Evolutionary conservation across 2,329 filamentous ascomycete genomes (phyloP).

Genomic region (Neofusicoccum laricinum): DNA sequence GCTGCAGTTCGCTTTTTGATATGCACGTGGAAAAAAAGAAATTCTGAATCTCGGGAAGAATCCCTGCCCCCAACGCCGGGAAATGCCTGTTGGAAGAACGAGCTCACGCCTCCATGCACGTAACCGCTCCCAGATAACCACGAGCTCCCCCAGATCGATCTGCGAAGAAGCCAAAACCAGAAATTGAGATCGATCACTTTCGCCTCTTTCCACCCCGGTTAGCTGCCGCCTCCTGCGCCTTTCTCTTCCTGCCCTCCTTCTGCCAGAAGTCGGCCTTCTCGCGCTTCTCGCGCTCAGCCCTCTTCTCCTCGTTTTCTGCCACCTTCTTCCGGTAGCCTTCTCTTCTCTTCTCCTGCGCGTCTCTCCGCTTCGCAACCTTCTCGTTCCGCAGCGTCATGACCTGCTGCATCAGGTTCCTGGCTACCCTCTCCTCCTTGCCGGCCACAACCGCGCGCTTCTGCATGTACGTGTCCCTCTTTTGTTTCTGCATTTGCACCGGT

Average conservation of each 20-base stretch:
- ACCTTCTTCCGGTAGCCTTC: conserved; percentile 80
- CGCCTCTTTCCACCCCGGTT: conserved; percentile 12
- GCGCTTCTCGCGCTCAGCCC: conserved; percentile 78
- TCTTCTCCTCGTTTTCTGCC: conserved; percentile 78
- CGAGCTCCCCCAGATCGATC: conserved; percentile 10
- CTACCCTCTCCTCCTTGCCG: conserved; percentile 79
- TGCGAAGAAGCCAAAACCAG: not conserved
- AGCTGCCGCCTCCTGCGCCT: conserved; percentile 47
- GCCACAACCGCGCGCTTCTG: conserved; percentile 90
- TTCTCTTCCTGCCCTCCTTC: conserved; percentile 80
- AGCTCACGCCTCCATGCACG: conserved; percentile 13
- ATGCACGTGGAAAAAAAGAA: conserved; percentile 7
- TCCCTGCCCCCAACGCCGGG: conserved; percentile 15
- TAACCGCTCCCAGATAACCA: conserved; percentile 13
- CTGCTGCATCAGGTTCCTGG: conserved; percentile 87
- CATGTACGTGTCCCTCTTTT: conserved; percentile 80
- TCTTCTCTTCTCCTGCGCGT: conserved; percentile 84
- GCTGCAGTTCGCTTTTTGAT: not conserved
- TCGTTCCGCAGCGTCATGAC: conserved; percentile 87
- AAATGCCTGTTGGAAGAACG: conserved; percentile 16
- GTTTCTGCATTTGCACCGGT: conserved; percentile 75
- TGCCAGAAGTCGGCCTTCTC: conserved; percentile 93
- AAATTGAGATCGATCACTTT: conserved; percentile 6
- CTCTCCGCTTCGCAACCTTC: conserved; percentile 76
- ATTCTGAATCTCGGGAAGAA: conserved; percentile 5